These are phyloP conservation scores for Gnomoniopsis smithogilvyi DNA, from an alignment of 2,329 filamentous ascomycete species.

Conservation along the genomic window DNA sequence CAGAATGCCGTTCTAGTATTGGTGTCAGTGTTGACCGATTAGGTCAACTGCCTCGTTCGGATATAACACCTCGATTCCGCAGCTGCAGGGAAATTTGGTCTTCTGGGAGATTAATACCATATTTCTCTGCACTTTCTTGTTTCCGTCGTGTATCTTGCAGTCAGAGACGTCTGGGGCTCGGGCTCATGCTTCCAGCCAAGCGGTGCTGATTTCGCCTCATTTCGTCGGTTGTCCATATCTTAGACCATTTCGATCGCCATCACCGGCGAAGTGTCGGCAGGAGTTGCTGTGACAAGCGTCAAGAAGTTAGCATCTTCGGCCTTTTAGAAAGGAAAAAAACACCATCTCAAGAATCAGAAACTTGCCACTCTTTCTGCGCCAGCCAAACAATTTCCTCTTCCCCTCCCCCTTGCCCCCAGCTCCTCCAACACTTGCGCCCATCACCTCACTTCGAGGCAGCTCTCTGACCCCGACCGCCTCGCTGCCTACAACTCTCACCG, in stretches of 20 bases:
- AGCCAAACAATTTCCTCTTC: slow-evolving; percentile 11
- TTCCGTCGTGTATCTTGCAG: no score
- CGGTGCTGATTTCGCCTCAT: no score
- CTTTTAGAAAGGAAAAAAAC: neutral
- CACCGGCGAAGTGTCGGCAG: slow-evolving; percentile 5
- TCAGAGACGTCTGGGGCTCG: no score
- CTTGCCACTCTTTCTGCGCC: slow-evolving; percentile 9
- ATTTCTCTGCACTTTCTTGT: no score
- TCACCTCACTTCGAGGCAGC: neutral
- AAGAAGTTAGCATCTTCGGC: slow-evolving; percentile 1
- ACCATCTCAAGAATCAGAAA: neutral
- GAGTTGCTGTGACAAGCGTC: neutral
- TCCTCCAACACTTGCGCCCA: neutral
- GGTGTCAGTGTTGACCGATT: no score
- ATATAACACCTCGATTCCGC: no score
- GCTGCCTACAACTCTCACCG: neutral
- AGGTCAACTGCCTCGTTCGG: no score
- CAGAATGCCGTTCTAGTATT: no score
- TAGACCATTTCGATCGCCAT: slow-evolving; percentile 17
- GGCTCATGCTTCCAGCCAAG: no score
- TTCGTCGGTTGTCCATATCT: neutral
- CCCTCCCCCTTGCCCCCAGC: neutral
- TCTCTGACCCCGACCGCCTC: neutral
- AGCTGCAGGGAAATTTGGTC: no score
- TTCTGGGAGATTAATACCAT: no score